Percentiles rank a stretch among this genome's conserved stretches.
Conservation (phyloP, 768 basidiomycete species). For the Lanmaoa rubissima region DNA sequence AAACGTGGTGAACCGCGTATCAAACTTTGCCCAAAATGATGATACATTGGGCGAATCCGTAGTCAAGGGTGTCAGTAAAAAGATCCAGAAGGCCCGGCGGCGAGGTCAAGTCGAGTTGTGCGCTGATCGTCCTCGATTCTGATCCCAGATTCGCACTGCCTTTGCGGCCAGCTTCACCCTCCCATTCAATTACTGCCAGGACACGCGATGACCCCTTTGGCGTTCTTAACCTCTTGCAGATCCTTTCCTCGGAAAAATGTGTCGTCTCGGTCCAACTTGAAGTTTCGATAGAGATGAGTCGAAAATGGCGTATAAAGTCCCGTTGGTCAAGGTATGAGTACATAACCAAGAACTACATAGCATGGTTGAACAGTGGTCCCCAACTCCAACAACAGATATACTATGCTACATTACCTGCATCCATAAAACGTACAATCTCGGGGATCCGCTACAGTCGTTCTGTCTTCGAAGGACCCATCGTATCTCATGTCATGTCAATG, state of each 20-base stretch:
- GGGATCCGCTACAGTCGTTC: too few relatives aligned
- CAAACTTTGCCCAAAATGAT: too few relatives aligned
- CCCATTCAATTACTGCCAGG: neutral
- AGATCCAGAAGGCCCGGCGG: too few relatives aligned
- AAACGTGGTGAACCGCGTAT: too few relatives aligned
- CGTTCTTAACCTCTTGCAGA: neutral
- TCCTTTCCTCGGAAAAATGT: neutral
- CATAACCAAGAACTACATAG: neutral
- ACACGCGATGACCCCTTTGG: neutral
- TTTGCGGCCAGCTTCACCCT: neutral
- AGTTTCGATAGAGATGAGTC: too few relatives aligned
- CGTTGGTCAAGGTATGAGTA: neutral
- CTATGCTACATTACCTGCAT: neutral
- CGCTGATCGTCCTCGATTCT: neutral
- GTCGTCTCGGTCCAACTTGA: neutral
- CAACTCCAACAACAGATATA: neutral
- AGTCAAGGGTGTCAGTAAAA: too few relatives aligned
- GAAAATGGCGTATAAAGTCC: neutral
- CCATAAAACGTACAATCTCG: neutral
- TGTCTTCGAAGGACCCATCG: too few relatives aligned
- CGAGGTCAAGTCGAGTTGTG: neutral
- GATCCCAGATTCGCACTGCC: too few relatives aligned
- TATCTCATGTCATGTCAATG: neutral
- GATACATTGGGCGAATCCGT: too few relatives aligned
- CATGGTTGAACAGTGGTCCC: neutral